Conservation (phyloP, 768 basidiomycete genomes). For the Russula vinacea region DNA sequence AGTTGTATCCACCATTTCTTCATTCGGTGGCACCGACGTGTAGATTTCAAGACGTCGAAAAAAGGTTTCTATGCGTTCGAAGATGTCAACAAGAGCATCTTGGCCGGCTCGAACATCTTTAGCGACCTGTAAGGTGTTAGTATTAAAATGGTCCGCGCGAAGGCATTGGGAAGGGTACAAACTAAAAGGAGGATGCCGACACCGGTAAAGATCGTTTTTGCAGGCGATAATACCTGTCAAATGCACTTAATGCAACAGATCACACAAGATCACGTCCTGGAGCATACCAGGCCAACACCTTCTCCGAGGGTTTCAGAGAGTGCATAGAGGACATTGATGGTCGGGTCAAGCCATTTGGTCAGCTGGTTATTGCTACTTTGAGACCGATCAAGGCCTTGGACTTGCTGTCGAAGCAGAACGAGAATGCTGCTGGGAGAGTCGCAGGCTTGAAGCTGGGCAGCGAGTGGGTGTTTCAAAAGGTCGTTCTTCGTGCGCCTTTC, state of each 20-base stretch:
- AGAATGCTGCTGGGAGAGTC: too few species aligned
- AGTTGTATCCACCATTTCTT: neutral
- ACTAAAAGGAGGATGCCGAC: neutral
- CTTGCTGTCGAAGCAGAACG: too few species aligned
- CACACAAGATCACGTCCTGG: too few species aligned
- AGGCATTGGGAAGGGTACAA: neutral
- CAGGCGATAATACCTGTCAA: neutral
- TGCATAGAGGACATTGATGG: too few species aligned
- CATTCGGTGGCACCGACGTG: neutral
- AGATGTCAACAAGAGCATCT: neutral
- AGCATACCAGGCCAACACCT: too few species aligned
- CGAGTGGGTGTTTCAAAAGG: too few species aligned
- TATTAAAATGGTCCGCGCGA: neutral
- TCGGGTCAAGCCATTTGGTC: too few species aligned
- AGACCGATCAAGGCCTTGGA: too few species aligned
- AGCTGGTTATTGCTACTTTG: too few species aligned
- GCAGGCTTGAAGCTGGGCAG: too few species aligned
- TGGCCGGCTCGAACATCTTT: neutral
- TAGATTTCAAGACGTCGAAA: slow-evolving; percentile 1
- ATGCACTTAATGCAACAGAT: neutral
- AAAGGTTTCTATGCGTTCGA: neutral
- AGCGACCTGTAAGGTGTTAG: neutral
- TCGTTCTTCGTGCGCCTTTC: too few species aligned
- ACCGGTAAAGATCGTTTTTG: neutral
- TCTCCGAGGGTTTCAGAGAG: too few species aligned